A percentile compares a stretch with the other conserved stretches of the same genome.
Conservation (phyloP, 306 rosid species). For the Dicorynia guianensis region DNA sequence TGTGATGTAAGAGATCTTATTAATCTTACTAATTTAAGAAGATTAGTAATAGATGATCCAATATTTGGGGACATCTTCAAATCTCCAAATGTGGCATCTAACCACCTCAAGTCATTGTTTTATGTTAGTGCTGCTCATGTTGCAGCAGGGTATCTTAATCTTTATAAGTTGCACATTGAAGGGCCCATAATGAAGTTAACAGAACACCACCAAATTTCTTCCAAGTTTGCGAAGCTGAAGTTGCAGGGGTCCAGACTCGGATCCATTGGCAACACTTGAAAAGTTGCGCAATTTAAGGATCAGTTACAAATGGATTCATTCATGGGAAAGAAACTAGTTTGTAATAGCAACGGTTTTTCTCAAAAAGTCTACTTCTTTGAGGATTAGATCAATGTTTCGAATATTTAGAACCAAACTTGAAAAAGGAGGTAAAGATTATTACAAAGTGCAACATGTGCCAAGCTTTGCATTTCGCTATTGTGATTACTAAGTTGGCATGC, state of each 20-base stretch:
- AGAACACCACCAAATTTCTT: conserved; percentile 24
- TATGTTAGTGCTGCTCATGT: conserved; percentile 45
- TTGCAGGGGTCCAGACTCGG: conserved; percentile 33
- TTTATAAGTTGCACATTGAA: conserved; percentile 42
- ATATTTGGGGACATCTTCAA: conserved; percentile 44
- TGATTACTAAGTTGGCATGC: conserved; percentile 43
- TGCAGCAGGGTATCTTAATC: conserved; percentile 47
- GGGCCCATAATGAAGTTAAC: conserved; percentile 44
- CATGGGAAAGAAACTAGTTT: conserved; percentile 42
- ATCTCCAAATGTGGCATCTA: conserved; percentile 26
- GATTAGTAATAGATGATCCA: conserved; percentile 54
- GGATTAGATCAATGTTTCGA: conserved; percentile 42
- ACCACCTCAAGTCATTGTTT: conserved; percentile 49
- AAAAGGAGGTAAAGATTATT: conserved; percentile 55
- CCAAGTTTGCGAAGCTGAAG: conserved; percentile 52
- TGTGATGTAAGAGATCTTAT: conserved; percentile 46
- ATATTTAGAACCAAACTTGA: conserved; percentile 48
- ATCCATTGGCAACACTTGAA: conserved; percentile 53
- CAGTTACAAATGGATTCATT: conserved; percentile 41
- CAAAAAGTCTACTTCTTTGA: conserved; percentile 37
- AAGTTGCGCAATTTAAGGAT: conserved; percentile 54
- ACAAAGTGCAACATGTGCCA: conserved; percentile 58
- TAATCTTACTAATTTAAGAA: conserved; percentile 49
- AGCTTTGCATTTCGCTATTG: conserved; percentile 42
- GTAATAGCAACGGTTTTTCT: conserved; percentile 49